Evolutionary conservation across 148 eudicot genomes (phyloP).

Genomic region (Simmondsia chinensis): DNA sequence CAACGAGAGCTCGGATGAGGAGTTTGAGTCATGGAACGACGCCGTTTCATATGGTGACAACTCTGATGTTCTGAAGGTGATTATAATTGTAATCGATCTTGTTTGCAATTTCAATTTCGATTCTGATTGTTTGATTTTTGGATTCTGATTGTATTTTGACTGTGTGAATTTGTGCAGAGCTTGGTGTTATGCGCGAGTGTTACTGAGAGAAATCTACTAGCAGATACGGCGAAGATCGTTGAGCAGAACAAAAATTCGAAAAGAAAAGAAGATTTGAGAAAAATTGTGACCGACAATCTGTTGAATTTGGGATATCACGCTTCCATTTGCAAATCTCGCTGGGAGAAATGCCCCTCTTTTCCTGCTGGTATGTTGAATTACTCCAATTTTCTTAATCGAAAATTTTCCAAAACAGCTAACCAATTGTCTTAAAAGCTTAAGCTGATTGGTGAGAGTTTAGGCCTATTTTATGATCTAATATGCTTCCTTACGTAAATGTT

Average conservation of each 20-base stretch:
- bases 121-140: background rate
- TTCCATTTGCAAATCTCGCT: slow-evolving; percentile 53
- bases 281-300: slow-evolving; percentile 31
- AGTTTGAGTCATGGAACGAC: slow-evolving; percentile 27
- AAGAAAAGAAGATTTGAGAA: slow-evolving; percentile 40
- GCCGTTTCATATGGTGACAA: slow-evolving; percentile 16
- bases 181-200: slow-evolving; percentile 41
- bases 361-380: slow-evolving; percentile 79
- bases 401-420: too few species aligned
- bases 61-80: slow-evolving; percentile 46
- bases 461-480: too few species aligned
- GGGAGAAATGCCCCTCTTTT: slow-evolving; percentile 44
- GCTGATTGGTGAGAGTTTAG: too few species aligned
- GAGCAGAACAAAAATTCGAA: slow-evolving; percentile 43
- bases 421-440: too few species aligned
- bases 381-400: too few species aligned
- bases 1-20: slow-evolving; percentile 57
- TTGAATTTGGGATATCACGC: slow-evolving; percentile 34
- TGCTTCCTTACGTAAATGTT: too few species aligned
- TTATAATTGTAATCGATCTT: background rate
- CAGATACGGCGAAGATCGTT: slow-evolving; percentile 46
- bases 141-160: background rate
- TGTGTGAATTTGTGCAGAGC: slow-evolving; percentile 25
- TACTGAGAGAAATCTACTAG: slow-evolving; percentile 46
- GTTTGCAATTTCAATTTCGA: background rate